Conservation (phyloP, 495 filamentous ascomycete genomes). For the Trichoderma erinaceum region DNA sequence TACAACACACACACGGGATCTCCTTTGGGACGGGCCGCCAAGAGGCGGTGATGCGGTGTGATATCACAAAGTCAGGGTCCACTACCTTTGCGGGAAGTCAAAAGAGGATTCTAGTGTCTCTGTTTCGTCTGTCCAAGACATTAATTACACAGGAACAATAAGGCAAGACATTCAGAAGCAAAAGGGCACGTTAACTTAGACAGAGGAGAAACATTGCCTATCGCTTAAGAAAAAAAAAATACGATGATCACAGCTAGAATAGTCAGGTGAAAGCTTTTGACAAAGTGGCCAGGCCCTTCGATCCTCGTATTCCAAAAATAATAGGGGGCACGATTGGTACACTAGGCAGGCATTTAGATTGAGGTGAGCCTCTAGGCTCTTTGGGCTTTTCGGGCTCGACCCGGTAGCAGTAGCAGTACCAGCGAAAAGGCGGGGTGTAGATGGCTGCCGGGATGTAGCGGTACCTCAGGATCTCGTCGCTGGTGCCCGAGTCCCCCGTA, state of each 20-base stretch:
- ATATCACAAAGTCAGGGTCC: conserved; percentile 4
- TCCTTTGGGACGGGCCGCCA: not conserved
- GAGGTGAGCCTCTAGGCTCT: not conserved
- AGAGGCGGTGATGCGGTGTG: conserved; percentile 11
- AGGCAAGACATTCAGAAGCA: not conserved
- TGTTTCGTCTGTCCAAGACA: not conserved
- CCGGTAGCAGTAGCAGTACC: not conserved
- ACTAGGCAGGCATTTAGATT: not conserved
- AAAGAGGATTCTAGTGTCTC: not conserved
- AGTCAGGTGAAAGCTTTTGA: conserved; percentile 1
- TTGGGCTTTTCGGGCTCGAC: not conserved
- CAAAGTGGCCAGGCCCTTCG: not conserved
- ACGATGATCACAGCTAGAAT: not conserved
- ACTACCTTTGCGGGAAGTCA: not conserved
- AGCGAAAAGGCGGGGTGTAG: not conserved
- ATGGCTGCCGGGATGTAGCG: not conserved
- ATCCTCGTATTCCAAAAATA: not conserved
- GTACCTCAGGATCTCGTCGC: not conserved
- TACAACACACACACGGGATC: not conserved
- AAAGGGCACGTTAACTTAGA: no score
- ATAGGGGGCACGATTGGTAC: not conserved
- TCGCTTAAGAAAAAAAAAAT: not conserved
- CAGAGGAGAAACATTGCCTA: not conserved
- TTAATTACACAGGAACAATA: not conserved
- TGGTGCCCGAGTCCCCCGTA: no score